Evolutionary conservation across 2,329 filamentous ascomycete species (phyloP), one percentile per base, ranked within the genome.

Genomic region (Fusarium solani-melongenae): DNA sequence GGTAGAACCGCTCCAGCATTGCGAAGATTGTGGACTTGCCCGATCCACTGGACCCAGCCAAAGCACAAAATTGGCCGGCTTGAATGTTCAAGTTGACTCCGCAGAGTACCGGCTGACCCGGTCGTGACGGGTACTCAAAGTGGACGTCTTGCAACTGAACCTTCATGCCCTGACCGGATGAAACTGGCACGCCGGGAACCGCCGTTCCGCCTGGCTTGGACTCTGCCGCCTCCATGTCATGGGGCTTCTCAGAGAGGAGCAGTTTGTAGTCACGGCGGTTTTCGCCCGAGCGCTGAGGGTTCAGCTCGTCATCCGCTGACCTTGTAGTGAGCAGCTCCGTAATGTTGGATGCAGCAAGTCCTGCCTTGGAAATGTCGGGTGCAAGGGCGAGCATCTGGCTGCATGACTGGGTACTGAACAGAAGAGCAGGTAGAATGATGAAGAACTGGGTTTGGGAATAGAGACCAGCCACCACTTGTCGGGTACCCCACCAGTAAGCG

Each of bases 401-500:
- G 85, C 91, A 93, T 5, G 92, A 85, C 79, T 93, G 90, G 0
- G 92, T 92, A 62, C 90, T 92, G 56, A 94, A 90, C 1, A 94
- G 86, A 71, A 94, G 88, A 5, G 92, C 86, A 10, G 92, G 86
- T 4, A 94, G 85, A 7, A 94, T 91, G 75, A 93, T 92, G 81
- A 94, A 90, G 82, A 94, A 94, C 22, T 92, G 88, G 31, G 91
- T 89, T 34, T 88, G 88, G 9, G 83, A 84, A 75, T 92, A 92
- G 62, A 88, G 83, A 6, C 92, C 92, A 31, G 86, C 85, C 58
- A 91, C 87, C 69, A 94, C 92, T 73, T 90, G 89, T 77, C 89
- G 91, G 0, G 92, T 87, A 7, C 92, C 92, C 92, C 92, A 94
- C 92, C 92, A 95, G 81, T 94, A 94, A 1, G 92, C 91, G 57